Evolutionary conservation across 176 grass and related monocot species (phyloP).

Genomic region (Avena insularis): DNA sequence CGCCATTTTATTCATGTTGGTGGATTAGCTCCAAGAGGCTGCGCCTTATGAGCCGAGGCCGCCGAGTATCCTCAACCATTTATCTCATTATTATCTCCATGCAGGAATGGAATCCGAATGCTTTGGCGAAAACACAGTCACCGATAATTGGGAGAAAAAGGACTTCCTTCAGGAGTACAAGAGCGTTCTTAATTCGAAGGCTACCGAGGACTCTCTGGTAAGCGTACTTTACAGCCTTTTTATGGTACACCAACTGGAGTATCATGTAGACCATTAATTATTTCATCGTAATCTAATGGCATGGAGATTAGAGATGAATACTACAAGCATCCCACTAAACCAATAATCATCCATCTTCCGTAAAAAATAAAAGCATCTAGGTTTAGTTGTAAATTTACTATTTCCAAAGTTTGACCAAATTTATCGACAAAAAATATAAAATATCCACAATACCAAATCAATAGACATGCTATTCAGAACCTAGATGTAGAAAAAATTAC

Average conservation of each 20-base stretch:
- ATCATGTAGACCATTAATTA: background rate
- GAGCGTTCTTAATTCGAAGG: slow-evolving; percentile 72
- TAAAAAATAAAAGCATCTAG: no score
- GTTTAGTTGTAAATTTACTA: no score
- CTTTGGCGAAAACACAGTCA: slow-evolving; percentile 46
- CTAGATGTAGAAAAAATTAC: no score
- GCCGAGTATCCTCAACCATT: background rate
- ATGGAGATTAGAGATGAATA: background rate
- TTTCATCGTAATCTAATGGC: background rate
- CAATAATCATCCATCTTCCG: no score
- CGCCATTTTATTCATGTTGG: no score
- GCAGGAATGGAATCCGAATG: slow-evolving; percentile 71
- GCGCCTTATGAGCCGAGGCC: no score
- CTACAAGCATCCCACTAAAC: no score
- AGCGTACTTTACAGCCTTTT: background rate
- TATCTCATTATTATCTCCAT: background rate
- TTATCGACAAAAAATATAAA: no score
- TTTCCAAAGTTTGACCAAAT: no score
- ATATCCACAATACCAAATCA: no score
- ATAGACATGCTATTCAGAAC: no score
- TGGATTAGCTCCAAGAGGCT: no score
- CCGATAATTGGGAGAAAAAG: slow-evolving; percentile 55
- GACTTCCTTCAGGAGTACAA: slow-evolving; percentile 65
- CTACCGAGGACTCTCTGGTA: slow-evolving; percentile 79
- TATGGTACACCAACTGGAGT: background rate